These are phyloP conservation scores for Daldinia caldariorum DNA, from an alignment of 495 filamentous ascomycete species.

Conservation along the genomic window DNA sequence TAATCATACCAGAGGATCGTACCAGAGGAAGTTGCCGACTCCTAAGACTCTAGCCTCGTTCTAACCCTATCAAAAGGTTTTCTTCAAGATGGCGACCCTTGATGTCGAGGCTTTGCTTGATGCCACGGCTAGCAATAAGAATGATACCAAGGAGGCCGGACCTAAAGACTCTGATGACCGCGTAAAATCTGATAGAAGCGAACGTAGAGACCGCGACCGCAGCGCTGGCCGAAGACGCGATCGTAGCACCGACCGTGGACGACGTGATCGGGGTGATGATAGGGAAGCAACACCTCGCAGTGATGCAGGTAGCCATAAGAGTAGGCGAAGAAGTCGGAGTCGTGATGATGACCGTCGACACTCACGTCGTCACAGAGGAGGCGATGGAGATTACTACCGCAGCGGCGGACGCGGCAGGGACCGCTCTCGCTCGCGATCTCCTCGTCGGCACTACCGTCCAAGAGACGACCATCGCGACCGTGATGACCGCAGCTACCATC, in stretches of 20 bases:
- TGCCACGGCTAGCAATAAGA: constrained; percentile 73
- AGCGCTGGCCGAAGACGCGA: constrained; percentile 71
- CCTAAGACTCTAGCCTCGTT: neutral
- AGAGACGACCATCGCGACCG: constrained; percentile 66
- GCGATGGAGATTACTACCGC: constrained; percentile 77
- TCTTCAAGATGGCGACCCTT: constrained; percentile 79
- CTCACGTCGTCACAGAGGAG: constrained; percentile 81
- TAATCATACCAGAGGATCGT: neutral
- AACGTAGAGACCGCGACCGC: constrained; percentile 57
- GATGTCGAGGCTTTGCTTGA: constrained; percentile 95
- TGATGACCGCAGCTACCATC: constrained; percentile 57
- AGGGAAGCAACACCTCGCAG: constrained; percentile 74
- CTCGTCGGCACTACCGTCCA: constrained; percentile 80
- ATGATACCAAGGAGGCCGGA: constrained; percentile 61
- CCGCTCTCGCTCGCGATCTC: constrained; percentile 80
- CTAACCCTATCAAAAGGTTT: constrained; percentile 30
- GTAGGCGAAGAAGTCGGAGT: constrained; percentile 83
- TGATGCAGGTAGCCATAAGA: constrained; percentile 86
- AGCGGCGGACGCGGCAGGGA: constrained; percentile 67
- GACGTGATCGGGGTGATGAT: constrained; percentile 53
- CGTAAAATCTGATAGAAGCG: constrained; percentile 45
- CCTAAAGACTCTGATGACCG: constrained; percentile 44
- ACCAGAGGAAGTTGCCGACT: constrained; percentile 9
- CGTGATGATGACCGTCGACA: constrained; percentile 81
- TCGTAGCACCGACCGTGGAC: constrained; percentile 65